These are phyloP conservation scores for Coemansia sp. DNA, from an alignment of 192 early-diverging fungal genomes.

Conservation along the genomic window DNA sequence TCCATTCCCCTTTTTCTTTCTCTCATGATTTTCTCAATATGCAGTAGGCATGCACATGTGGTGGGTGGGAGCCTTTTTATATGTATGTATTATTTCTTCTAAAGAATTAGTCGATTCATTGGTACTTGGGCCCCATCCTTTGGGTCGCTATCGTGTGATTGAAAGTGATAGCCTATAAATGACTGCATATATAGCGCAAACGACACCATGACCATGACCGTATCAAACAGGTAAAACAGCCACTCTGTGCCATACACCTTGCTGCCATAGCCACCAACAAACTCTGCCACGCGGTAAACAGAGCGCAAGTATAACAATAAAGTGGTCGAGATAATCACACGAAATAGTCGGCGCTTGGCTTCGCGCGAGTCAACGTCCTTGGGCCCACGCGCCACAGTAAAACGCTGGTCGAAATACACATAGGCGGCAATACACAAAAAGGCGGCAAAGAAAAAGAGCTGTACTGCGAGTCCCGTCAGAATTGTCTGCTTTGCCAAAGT, in stretches of 20 bases:
- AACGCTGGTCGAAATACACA: slow-evolving; percentile 1
- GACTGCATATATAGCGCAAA: slow-evolving; percentile 36
- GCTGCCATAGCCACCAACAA: slow-evolving; percentile 18
- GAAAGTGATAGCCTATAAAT: slow-evolving; percentile 37
- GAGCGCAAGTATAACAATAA: slow-evolving; percentile 25
- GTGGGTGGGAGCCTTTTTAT: background rate
- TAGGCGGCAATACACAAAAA: slow-evolving; percentile 18
- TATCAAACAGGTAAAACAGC: slow-evolving; percentile 38
- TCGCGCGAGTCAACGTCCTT: slow-evolving; percentile 1
- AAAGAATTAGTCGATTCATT: background rate
- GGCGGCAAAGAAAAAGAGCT: slow-evolving; percentile 20
- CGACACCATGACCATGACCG: slow-evolving; percentile 22
- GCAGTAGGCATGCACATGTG: too few relatives aligned
- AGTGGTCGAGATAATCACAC: slow-evolving; percentile 28
- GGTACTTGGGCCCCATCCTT: background rate
- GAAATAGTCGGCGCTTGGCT: slow-evolving; percentile 19
- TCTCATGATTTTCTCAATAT: too few relatives aligned
- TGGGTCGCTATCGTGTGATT: background rate
- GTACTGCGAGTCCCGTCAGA: slow-evolving; percentile 27
- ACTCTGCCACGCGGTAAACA: slow-evolving; percentile 33
- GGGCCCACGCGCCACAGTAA: slow-evolving; percentile 7
- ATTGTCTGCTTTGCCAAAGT: slow-evolving; percentile 28
- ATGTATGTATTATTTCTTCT: background rate
- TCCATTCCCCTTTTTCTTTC: background rate
- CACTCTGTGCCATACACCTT: slow-evolving; percentile 32